phyloP scores from a whole-genome alignment of 2,329 filamentous ascomycete species.

The Ophiostoma australiae region DNA sequence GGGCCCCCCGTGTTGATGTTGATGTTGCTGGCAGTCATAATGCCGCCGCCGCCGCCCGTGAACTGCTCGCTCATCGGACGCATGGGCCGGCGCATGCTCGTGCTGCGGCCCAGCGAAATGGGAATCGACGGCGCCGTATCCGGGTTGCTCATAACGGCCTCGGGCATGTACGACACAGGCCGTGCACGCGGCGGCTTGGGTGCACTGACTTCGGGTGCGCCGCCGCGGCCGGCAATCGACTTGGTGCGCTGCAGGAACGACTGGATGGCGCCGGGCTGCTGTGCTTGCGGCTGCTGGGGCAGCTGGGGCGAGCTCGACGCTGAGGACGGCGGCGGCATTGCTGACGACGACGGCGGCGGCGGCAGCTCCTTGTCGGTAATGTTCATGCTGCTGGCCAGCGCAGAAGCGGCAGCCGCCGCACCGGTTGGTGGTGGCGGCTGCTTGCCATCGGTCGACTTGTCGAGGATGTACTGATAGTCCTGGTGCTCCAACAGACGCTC shows the following conservation, averaged over 20 bases:
- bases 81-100: slow-evolving; percentile 47
- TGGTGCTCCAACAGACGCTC: slow-evolving; percentile 89
- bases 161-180: slow-evolving; percentile 55
- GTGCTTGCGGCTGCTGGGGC: slow-evolving; percentile 50
- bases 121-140: slow-evolving; percentile 73
- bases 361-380: slow-evolving; percentile 79
- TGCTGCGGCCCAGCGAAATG: slow-evolving; percentile 53
- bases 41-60: slow-evolving; percentile 35
- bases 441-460: slow-evolving; percentile 66
- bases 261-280: slow-evolving; percentile 52
- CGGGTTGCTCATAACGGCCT: slow-evolving; percentile 52
- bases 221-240: slow-evolving; percentile 49
- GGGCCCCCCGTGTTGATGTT: neutral
- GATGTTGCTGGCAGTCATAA: neutral
- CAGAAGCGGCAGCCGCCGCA: slow-evolving; percentile 45
- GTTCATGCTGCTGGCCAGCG: slow-evolving; percentile 28
- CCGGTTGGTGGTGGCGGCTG: slow-evolving; percentile 43
- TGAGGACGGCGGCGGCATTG: too few species aligned
- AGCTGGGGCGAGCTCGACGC: slow-evolving; percentile 14
- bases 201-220: slow-evolving; percentile 18
- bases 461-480: slow-evolving; percentile 89
- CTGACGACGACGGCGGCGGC: slow-evolving; percentile 57
- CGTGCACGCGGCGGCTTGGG: slow-evolving; percentile 41
- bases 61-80: slow-evolving; percentile 61
- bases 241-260: slow-evolving; percentile 59